Percentiles rank a stretch among this genome's conserved stretches.
These are phyloP conservation scores for Suillus fuscotomentosus DNA, from an alignment of 768 basidiomycete genomes.

Conservation along the genomic window DNA sequence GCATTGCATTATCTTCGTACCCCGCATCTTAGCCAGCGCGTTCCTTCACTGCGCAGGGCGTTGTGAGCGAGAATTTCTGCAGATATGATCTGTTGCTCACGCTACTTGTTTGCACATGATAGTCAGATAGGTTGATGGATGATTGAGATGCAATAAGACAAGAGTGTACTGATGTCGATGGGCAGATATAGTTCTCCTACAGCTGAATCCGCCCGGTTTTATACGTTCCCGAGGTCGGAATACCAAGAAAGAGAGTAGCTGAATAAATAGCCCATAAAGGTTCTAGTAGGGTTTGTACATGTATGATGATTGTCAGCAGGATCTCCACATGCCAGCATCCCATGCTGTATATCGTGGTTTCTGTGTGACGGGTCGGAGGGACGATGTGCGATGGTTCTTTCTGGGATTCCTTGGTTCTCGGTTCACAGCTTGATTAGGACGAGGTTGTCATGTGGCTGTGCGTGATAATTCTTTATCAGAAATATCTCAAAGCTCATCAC, in stretches of 20 bases:
- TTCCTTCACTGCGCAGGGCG: conserved; percentile 58
- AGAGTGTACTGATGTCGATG: conserved; percentile 3
- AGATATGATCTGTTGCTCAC: conserved; percentile 42
- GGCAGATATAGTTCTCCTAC: conserved; percentile 10
- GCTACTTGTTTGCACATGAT: conserved; percentile 76
- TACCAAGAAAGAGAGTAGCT: conserved; percentile 25
- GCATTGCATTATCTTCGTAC: conserved; percentile 37
- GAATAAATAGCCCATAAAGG: conserved; percentile 29
- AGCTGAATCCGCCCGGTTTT: conserved; percentile 18
- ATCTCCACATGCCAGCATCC: conserved; percentile 22
- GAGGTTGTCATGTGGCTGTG: conserved; percentile 31
- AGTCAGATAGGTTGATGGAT: background rate
- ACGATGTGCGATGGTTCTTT: conserved; percentile 18
- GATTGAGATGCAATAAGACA: conserved; percentile 2
- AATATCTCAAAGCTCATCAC: conserved; percentile 4
- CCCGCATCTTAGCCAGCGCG: conserved; percentile 69
- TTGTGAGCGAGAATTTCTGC: conserved; percentile 2
- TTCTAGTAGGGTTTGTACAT: conserved; percentile 21
- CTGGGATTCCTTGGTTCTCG: conserved; percentile 14
- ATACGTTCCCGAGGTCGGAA: conserved; percentile 25
- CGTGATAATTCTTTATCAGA: conserved; percentile 28
- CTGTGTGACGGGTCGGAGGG: conserved; percentile 14
- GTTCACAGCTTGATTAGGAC: conserved; percentile 14
- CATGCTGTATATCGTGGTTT: conserved; percentile 26
- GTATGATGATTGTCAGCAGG: conserved; percentile 17